These are phyloP conservation scores for Dendrothele bispora DNA, from an alignment of 768 basidiomycete genomes.

Conservation along the genomic window DNA sequence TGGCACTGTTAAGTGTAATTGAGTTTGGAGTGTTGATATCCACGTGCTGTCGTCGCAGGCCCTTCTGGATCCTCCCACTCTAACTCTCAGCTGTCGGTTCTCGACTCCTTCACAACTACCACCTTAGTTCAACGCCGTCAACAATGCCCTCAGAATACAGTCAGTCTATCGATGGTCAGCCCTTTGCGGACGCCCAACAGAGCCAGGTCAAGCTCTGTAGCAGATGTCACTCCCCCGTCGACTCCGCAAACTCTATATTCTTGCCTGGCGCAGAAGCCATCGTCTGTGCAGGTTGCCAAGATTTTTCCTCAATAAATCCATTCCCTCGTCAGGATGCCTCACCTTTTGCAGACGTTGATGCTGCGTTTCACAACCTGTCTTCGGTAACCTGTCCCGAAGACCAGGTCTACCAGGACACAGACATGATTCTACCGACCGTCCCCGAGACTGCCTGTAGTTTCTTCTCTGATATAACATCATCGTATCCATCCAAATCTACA, in stretches of 20 bases:
- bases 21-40: no score
- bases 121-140: slow-evolving; percentile 20
- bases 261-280: slow-evolving; percentile 29
- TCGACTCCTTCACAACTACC: slow-evolving; percentile 16
- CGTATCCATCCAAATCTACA: no score
- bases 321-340: no score
- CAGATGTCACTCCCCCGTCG: slow-evolving; percentile 42
- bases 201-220: slow-evolving; percentile 45
- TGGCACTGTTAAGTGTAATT: no score
- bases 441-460: no score
- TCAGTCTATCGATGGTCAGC: slow-evolving; percentile 19
- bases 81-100: slow-evolving; percentile 8
- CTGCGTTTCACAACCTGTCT: no score
- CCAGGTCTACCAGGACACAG: slow-evolving; percentile 16
- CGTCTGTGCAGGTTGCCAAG: slow-evolving; percentile 52
- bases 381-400: no score
- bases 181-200: slow-evolving; percentile 24
- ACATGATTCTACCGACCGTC: slow-evolving; percentile 23
- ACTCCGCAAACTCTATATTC: slow-evolving; percentile 26
- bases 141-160: slow-evolving; percentile 56
- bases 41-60: slow-evolving; percentile 8
- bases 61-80: slow-evolving; percentile 16
- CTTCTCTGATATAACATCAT: no score
- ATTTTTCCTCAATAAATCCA: slow-evolving; percentile 24
- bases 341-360: no score